Conservation (phyloP, 805 yeast species). For the Allodekkera sacchari region DNA sequence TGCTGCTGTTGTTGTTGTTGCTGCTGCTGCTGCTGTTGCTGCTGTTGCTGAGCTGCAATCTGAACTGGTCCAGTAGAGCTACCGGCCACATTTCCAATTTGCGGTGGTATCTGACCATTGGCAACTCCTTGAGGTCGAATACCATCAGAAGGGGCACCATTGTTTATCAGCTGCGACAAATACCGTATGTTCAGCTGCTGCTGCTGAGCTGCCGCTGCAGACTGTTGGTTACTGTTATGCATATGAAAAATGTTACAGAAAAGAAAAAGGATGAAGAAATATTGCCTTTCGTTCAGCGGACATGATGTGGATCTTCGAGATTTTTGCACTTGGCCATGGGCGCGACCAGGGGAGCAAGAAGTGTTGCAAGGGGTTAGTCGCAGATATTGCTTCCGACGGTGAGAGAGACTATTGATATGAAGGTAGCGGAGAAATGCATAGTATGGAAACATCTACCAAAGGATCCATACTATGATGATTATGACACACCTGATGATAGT, state of each 20-base stretch:
- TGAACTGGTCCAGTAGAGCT: conserved; percentile 7
- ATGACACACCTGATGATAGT: too few relatives aligned
- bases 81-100: not conserved
- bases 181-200: conserved; percentile 19
- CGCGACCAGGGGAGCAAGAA: too few relatives aligned
- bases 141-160: too few relatives aligned
- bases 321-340: too few relatives aligned
- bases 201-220: conserved; percentile 12
- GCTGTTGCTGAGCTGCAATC: conserved; percentile 15
- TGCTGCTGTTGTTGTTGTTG: conserved; percentile 6
- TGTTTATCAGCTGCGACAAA: conserved; percentile 18
- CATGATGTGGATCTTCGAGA: too few relatives aligned
- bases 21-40: conserved; percentile 6
- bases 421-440: too few relatives aligned
- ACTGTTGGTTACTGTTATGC: not conserved
- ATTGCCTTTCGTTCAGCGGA: too few relatives aligned
- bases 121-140: not conserved
- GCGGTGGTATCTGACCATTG: not conserved
- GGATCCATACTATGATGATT: too few relatives aligned
- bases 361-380: too few relatives aligned
- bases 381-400: too few relatives aligned
- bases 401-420: too few relatives aligned
- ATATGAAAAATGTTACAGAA: not conserved
- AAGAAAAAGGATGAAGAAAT: not conserved
- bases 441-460: too few relatives aligned